Base-by-base conservation (phyloP, 2,329 filamentous ascomycete genomes). In the Microcyclospora tardicrescens region DNA sequence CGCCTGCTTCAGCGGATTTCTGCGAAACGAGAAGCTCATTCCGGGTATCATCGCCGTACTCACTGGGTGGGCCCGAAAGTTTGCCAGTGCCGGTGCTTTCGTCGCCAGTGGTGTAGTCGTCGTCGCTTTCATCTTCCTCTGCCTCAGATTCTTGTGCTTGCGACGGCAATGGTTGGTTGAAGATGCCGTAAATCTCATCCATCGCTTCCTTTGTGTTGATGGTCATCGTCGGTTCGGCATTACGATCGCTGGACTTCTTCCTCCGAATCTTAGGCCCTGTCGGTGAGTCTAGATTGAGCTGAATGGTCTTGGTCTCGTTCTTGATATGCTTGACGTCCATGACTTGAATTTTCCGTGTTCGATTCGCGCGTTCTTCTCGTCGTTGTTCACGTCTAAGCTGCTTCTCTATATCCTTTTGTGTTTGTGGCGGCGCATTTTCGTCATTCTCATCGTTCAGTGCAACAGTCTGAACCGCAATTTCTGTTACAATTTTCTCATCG, bases 131-230 rank as follows among this genome's bases (percentile, higher is more conserved):
- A 24, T 75, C 73, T 40, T 80, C 78, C 11, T 84, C 77, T 2
- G 69, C 68, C 16, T 69, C 72, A 0, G 62, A 58, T 30, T 62
- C 57, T 27, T 63, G 62, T 2, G 65, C 58, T 13, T 62, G 61
- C 28, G 65, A 64, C 44, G 72, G 71, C 28, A 89, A 60, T 2
- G 91, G 89, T 41, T 91, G 83, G 54, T 91, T 96, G 63, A 96
- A 98, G 35, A 98, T 84, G 41, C 86, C 86, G 54, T 96, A 96
- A 37, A 98, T 95, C 51, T 98, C 91, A 51, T 96, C 87, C 45
- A 89, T 95, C 4, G 91, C 91, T 47, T 91, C 89, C 51, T 77
- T 84, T 10, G 91, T 98, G 56, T 96, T 86, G 48, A 98, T 75
- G 1, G 91, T 98, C 87, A 98, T 95, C 2, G 91, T 98, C n/a